phyloP scores from a whole-genome alignment of 2,329 filamentous ascomycete genomes.

The Massarina eburnea region DNA sequence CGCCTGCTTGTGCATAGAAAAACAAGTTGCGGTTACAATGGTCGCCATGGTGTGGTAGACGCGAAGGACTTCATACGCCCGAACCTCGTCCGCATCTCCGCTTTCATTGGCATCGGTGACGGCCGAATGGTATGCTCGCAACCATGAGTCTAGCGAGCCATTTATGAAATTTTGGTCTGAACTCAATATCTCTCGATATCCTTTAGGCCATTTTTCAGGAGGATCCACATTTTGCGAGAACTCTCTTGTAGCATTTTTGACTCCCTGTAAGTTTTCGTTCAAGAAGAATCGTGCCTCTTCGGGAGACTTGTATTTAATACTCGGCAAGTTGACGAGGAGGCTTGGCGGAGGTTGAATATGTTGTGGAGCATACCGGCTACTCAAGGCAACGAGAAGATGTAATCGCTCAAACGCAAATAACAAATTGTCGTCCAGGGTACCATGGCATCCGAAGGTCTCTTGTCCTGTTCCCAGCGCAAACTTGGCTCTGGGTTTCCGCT shows the following conservation, averaged over 20 bases:
- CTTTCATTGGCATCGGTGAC: not conserved
- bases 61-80: conserved; percentile 10
- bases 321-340: not conserved
- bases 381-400: conserved; percentile 23
- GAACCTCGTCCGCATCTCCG: not conserved
- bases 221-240: not conserved
- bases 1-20: conserved; percentile 5
- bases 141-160: conserved; percentile 5
- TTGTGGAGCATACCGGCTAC: conserved; percentile 38
- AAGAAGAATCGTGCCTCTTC: conserved; percentile 7
- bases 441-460: not conserved
- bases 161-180: conserved; percentile 2
- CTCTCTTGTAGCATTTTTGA: not conserved
- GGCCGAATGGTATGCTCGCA: conserved; percentile 3
- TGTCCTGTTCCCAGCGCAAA: not conserved
- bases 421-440: not conserved
- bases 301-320: not conserved
- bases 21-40: conserved; percentile 18
- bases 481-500: not conserved
- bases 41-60: conserved; percentile 20
- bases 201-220: not conserved
- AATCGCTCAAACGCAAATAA: not conserved
- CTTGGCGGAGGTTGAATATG: not conserved
- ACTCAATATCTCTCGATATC: not conserved
- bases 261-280: conserved; percentile 1